These are phyloP conservation scores for Cyathus striatus DNA, from an alignment of 768 basidiomycete genomes.

Conservation along the genomic window DNA sequence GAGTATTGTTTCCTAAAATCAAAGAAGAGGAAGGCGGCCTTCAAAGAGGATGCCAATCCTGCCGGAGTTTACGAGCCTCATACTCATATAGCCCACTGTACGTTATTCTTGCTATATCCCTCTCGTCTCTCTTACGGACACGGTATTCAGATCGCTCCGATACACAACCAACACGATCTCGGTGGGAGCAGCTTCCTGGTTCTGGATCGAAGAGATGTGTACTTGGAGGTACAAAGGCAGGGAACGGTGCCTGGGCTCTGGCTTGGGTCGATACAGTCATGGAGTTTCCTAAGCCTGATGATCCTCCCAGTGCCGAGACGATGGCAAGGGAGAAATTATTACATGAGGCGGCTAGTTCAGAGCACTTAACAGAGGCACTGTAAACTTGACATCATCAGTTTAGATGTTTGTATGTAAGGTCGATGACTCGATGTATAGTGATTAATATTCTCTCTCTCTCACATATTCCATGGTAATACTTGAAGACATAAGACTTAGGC, in stretches of 20 bases:
- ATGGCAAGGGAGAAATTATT: background rate
- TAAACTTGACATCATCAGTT: too few relatives aligned
- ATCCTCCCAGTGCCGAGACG: constrained; percentile 1
- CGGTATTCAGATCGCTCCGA: constrained; percentile 57
- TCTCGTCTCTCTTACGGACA: background rate
- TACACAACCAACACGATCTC: constrained; percentile 67
- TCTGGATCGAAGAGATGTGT: constrained; percentile 34
- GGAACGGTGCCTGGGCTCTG: constrained; percentile 76
- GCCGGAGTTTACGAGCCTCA: constrained; percentile 83
- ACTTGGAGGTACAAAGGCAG: constrained; percentile 69
- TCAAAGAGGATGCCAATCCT: constrained; percentile 31
- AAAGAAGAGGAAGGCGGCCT: constrained; percentile 24
- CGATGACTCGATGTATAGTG: too few relatives aligned
- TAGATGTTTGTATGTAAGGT: too few relatives aligned
- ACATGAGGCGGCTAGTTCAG: too few relatives aligned
- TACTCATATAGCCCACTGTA: constrained; percentile 69
- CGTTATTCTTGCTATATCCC: constrained; percentile 20
- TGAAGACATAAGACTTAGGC: too few relatives aligned
- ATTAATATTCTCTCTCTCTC: too few relatives aligned
- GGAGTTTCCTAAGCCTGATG: constrained; percentile 20
- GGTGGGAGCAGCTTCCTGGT: constrained; percentile 56
- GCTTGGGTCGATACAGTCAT: constrained; percentile 70
- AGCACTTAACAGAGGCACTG: too few relatives aligned
- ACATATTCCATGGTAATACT: too few relatives aligned
- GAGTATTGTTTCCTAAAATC: constrained; percentile 13